A percentile compares a stretch with the other conserved stretches of the same genome.
phyloP scores from a whole-genome alignment of 495 filamentous ascomycete genomes.

The Neurospora sp. region DNA sequence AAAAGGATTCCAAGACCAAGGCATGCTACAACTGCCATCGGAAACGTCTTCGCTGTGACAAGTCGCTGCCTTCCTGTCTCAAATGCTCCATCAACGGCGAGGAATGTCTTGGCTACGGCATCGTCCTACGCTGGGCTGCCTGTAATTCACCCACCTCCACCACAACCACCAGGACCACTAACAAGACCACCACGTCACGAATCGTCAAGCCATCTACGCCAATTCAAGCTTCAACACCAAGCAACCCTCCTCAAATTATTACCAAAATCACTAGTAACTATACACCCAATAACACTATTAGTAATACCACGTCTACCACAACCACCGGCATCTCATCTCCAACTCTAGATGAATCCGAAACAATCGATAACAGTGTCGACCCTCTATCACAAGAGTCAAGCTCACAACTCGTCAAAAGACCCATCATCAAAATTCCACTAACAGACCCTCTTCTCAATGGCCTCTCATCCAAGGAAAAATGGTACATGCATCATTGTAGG shows the following conservation, averaged over 20 bases:
- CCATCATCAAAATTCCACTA: not conserved
- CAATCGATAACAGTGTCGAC: not conserved
- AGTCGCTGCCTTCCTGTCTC: conserved; percentile 36
- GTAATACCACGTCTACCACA: not conserved
- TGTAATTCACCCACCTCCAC: not conserved
- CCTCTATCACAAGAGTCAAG: not conserved
- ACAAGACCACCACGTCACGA: not conserved
- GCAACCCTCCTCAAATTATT: not conserved
- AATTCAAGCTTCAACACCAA: not conserved
- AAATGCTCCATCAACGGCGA: conserved; percentile 38
- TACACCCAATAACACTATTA: not conserved
- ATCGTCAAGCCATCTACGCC: not conserved
- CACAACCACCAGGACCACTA: not conserved
- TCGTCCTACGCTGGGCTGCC: conserved; percentile 29
- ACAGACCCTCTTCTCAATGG: conserved; percentile 28
- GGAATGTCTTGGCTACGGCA: conserved; percentile 36
- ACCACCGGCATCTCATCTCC: not conserved
- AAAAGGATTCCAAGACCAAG: not conserved
- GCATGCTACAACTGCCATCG: conserved; percentile 33
- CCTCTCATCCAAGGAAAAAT: conserved; percentile 27
- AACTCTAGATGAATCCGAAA: not conserved
- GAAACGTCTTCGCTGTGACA: conserved; percentile 44
- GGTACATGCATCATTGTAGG: conserved; percentile 44
- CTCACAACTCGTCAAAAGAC: not conserved
- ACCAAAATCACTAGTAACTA: not conserved